These are phyloP conservation scores for Phaeomoniella chlamydospora DNA, from an alignment of 2,329 filamentous ascomycete genomes.

Conservation along the genomic window DNA sequence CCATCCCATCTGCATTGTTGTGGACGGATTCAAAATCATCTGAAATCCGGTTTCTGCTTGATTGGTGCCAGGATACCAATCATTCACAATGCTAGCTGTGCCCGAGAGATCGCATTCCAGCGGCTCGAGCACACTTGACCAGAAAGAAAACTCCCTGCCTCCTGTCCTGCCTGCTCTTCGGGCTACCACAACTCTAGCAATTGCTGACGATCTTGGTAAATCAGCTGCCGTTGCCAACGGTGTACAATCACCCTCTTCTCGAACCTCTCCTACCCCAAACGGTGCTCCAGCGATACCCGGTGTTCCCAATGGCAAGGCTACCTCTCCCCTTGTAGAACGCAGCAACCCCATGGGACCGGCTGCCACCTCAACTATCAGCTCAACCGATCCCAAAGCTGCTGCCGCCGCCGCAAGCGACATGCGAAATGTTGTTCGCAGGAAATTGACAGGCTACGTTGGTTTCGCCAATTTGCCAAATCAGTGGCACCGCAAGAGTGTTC, in stretches of 20 bases:
- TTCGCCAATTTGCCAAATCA: slow-evolving; percentile 99
- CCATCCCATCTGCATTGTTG: no score
- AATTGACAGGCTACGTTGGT: slow-evolving; percentile 95
- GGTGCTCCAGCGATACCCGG: slow-evolving; percentile 11
- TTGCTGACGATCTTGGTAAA: slow-evolving; percentile 12
- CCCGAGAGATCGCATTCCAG: no score
- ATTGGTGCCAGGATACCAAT: no score
- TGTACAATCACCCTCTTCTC: slow-evolving; percentile 9
- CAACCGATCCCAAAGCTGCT: slow-evolving; percentile 47
- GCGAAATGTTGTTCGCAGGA: slow-evolving; percentile 94
- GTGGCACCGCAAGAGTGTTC: slow-evolving; percentile 99
- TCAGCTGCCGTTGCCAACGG: slow-evolving; percentile 17
- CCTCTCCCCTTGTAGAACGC: slow-evolving; percentile 42
- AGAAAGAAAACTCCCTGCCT: no score
- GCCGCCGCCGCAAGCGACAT: slow-evolving; percentile 49
- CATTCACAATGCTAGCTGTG: no score
- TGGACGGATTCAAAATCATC: no score
- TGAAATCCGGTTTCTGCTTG: no score
- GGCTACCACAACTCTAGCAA: slow-evolving; percentile 5
- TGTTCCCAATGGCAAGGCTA: slow-evolving; percentile 34
- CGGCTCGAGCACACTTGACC: not conserved
- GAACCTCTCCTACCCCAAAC: slow-evolving; percentile 22
- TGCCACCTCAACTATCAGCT: slow-evolving; percentile 44
- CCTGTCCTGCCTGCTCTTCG: slow-evolving; percentile 1
- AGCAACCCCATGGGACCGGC: slow-evolving; percentile 41